phyloP scores from a whole-genome alignment of 352 stramenopile species.

The Aphanomyces astaci region DNA sequence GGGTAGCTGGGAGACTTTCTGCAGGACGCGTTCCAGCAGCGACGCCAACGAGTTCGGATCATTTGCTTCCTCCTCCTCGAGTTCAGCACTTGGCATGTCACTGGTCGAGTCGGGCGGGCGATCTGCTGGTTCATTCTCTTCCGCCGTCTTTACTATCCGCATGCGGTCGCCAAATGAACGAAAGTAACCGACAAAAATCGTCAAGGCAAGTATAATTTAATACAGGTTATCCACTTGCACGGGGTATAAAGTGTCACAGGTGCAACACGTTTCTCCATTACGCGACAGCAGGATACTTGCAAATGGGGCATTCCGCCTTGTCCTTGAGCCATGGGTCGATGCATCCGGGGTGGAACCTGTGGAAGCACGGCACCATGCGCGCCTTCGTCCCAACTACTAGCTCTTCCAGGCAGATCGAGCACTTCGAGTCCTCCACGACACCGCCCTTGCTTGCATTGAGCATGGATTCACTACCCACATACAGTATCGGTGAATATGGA shows the following conservation, averaged over 20 bases:
- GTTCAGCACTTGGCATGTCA: not conserved
- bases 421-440: slow-evolving; percentile 28
- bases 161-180: not conserved
- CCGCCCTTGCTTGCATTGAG: slow-evolving; percentile 32
- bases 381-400: slow-evolving; percentile 37
- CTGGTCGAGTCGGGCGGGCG: not conserved
- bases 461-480: slow-evolving; percentile 67
- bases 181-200: slow-evolving; percentile 2
- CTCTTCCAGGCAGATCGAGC: slow-evolving; percentile 56
- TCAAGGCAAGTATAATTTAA: slow-evolving; percentile 14
- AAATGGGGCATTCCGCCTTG: slow-evolving; percentile 67
- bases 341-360: slow-evolving; percentile 63
- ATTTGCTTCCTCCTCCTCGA: not conserved
- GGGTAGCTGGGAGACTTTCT: slow-evolving; percentile 18
- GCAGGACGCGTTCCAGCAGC: slow-evolving; percentile 19
- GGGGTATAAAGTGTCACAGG: not conserved
- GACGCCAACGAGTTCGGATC: slow-evolving; percentile 6
- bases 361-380: slow-evolving; percentile 70
- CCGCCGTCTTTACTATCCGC: not conserved
- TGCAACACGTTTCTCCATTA: slow-evolving; percentile 24
- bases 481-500: no score
- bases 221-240: not conserved
- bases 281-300: slow-evolving; percentile 62
- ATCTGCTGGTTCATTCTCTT: not conserved
- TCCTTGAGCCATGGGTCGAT: slow-evolving; percentile 70